Evolutionary conservation across 2,329 filamentous ascomycete species (phyloP), one percentile per base, ranked within the genome.

Genomic region (Exophiala calicioides): DNA sequence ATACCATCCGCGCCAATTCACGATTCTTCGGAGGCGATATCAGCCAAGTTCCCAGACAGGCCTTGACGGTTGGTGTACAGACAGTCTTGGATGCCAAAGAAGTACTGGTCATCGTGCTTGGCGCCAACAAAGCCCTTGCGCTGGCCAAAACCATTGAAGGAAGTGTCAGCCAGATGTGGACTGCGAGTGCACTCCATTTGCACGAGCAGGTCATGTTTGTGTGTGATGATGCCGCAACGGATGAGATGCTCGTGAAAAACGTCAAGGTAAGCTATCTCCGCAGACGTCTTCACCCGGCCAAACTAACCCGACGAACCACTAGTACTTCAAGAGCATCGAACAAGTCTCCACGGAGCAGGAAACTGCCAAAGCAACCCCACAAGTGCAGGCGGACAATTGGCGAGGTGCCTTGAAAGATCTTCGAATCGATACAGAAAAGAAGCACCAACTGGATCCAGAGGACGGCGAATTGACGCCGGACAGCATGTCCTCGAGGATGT

Each of bases 101-200:
- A 68, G 86, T 94, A 7, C 82, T 93, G 20, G 83, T 90, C 58
- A 88, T 94, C 58, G 88, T 90, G 54, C 80, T 87, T 1, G 88
- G 88, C 16, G 82, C 86, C 32, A 86, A 88, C 73, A 94, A 94
- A 68, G 81, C 88, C 1, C 72, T 86, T 24, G 88, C 88, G 20
- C 70, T 94, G 53, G 85, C 90, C 65, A 85, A 82, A 60, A 90
- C 86, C 58, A 80, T 94, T 54, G 88, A 94, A 66, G 84, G 85
- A 46, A 85, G 85, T 21, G 80, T 94, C 52, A 91, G 90, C 66
- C 88, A 93, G 70, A 91, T 91, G 86, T 94, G 88, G 88, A 91
- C 88, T 1, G 76, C 93, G 5, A 91, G 87, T 6, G 82, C 81
- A 44, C 74, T 94, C 31, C 88, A 94, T 65, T 72, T 91, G 53